These are phyloP conservation scores for Tricholomella constricta DNA, from an alignment of 768 basidiomycete genomes.

Conservation along the genomic window DNA sequence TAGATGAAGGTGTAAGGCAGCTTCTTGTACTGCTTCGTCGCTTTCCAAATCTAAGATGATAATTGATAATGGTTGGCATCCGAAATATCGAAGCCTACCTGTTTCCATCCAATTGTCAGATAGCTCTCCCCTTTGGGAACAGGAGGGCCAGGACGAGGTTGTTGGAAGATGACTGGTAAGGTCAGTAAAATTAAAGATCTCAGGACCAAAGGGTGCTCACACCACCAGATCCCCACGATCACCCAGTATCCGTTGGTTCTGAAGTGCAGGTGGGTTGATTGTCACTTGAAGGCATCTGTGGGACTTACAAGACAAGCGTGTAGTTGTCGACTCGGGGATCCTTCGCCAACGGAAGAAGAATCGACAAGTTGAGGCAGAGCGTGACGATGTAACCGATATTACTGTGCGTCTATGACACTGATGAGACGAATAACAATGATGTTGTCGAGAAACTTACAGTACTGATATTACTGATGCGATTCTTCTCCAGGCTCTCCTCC, in stretches of 20 bases:
- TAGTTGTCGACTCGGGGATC: constrained; percentile 76
- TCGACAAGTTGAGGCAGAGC: constrained; percentile 64
- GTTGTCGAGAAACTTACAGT: constrained; percentile 48
- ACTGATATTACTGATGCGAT: constrained; percentile 81
- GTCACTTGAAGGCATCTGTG: constrained; percentile 20
- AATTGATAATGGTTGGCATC: background rate
- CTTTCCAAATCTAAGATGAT: constrained; percentile 66
- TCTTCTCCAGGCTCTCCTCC: constrained; percentile 83
- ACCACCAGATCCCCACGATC: constrained; percentile 85
- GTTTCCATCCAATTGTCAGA: constrained; percentile 84
- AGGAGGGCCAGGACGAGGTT: constrained; percentile 79
- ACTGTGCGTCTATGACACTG: constrained; percentile 58
- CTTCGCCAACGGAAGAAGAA: constrained; percentile 61
- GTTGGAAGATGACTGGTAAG: constrained; percentile 72
- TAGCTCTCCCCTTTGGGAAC: constrained; percentile 79
- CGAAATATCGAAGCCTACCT: constrained; percentile 42
- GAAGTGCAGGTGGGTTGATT: background rate
- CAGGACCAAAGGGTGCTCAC: constrained; percentile 38
- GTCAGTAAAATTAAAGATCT: background rate
- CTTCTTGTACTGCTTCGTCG: constrained; percentile 72
- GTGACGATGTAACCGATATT: constrained; percentile 75
- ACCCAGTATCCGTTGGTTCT: constrained; percentile 81
- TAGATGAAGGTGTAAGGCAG: constrained; percentile 85
- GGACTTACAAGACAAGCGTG: constrained; percentile 58
- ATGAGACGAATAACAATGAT: background rate